phyloP scores from a whole-genome alignment of 2,329 filamentous ascomycete genomes.

The Colletotrichum tamarilloi region DNA sequence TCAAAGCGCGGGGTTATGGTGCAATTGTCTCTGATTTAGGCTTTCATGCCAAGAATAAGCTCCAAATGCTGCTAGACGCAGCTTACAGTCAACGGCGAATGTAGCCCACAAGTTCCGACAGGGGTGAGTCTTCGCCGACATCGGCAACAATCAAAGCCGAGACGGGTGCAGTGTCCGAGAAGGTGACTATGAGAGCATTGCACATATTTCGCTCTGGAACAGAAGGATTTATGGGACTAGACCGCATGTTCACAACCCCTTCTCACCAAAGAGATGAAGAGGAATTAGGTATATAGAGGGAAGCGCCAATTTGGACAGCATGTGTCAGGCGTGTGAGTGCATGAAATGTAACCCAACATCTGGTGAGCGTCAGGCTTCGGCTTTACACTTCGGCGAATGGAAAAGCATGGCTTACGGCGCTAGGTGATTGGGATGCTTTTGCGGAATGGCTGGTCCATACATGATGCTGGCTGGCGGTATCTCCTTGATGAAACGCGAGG shows the following conservation, averaged over 20 bases:
- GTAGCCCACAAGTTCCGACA: not conserved
- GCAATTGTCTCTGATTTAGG: not conserved
- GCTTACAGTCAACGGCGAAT: not conserved
- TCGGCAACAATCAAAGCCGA: not conserved
- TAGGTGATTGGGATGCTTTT: slow-evolving; percentile 44
- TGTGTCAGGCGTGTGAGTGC: slow-evolving; percentile 53
- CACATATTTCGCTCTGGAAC: not conserved
- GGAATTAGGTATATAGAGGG: slow-evolving; percentile 38
- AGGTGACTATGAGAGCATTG: not conserved
- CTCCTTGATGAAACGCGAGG: slow-evolving; percentile 46
- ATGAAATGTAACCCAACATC: slow-evolving; percentile 58
- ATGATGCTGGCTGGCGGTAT: slow-evolving; percentile 43
- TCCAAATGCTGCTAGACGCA: not conserved
- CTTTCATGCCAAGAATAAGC: not conserved
- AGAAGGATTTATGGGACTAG: not conserved
- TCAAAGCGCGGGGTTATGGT: not conserved
- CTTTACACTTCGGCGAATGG: not conserved
- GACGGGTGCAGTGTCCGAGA: not conserved
- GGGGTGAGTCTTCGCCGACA: not conserved
- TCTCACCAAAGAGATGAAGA: not conserved
- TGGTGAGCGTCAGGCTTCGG: slow-evolving; percentile 44
- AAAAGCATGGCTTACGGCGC: not conserved
- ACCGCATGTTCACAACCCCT: not conserved
- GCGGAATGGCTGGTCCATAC: slow-evolving; percentile 43
- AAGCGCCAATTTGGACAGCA: slow-evolving; percentile 48